A percentile compares a stretch with the other conserved stretches of the same genome.
These are phyloP conservation scores for Neurospora sp. DNA, from an alignment of 2,329 filamentous ascomycete genomes.

Conservation along the genomic window DNA sequence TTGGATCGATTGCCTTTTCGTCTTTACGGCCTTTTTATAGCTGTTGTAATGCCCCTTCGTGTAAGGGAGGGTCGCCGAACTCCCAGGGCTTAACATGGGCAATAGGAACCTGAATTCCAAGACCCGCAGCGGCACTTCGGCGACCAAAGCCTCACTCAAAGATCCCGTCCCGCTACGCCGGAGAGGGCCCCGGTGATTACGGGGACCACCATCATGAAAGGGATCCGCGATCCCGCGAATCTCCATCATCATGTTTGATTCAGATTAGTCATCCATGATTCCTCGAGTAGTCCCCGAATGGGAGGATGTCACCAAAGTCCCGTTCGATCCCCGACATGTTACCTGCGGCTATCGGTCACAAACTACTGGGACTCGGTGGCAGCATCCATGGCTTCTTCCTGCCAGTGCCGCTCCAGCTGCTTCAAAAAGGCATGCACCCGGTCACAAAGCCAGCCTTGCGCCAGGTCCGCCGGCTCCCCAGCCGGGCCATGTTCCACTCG, in stretches of 20 bases:
- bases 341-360: not conserved
- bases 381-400: not conserved
- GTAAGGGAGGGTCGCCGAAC: slow-evolving; percentile 5
- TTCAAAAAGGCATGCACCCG: slow-evolving; percentile 37
- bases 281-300: not conserved
- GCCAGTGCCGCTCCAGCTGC: slow-evolving; percentile 10
- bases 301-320: not conserved
- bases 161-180: not conserved
- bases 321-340: not conserved
- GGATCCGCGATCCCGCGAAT: not conserved
- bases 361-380: not conserved
- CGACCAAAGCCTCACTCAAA: not conserved
- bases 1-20: not conserved
- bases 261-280: not conserved
- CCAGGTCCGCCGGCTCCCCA: slow-evolving; percentile 15
- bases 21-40: not conserved
- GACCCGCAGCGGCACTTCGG: not conserved
- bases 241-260: not conserved
- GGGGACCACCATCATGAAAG: not conserved
- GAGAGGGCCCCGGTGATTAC: not conserved
- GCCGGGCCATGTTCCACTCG: slow-evolving; percentile 30
- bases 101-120: not conserved
- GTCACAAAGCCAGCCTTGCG: slow-evolving; percentile 39
- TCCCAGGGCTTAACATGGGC: not conserved
- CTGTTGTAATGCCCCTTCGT: not conserved